Evolutionary conservation across 164 flowering plant genomes (phyloP).

Genomic region (Amborella trichopoda): DNA sequence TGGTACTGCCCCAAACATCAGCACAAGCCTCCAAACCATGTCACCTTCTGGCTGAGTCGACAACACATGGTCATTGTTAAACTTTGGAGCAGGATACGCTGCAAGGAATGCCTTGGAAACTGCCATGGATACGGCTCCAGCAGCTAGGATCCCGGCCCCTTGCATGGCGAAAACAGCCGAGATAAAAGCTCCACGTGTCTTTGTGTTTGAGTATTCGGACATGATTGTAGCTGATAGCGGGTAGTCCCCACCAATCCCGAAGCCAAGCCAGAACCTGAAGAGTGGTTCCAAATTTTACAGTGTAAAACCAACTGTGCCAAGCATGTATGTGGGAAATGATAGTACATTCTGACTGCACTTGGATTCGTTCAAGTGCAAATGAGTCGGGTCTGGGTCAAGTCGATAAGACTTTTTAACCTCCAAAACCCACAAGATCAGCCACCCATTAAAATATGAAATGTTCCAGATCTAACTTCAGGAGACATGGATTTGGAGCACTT

Average conservation of each 20-base stretch:
- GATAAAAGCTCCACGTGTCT: constrained; percentile 77
- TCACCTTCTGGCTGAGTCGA: constrained; percentile 34
- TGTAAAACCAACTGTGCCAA: too few relatives aligned
- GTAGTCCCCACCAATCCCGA: constrained; percentile 86
- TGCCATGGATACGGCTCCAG: constrained; percentile 12
- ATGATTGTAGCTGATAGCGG: constrained; percentile 86
- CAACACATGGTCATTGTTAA: constrained; percentile 1
- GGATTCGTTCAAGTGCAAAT: too few relatives aligned
- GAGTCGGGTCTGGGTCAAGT: too few relatives aligned
- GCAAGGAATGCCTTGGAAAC: constrained; percentile 9
- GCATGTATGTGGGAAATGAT: too few relatives aligned
- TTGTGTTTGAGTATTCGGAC: constrained; percentile 84
- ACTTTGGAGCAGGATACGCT: constrained; percentile 10
- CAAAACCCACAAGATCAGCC: too few relatives aligned
- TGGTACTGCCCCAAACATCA: constrained; percentile 46
- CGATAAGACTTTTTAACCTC: too few relatives aligned
- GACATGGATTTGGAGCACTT: too few relatives aligned
- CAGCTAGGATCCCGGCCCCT: constrained; percentile 13
- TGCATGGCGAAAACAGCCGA: constrained; percentile 91
- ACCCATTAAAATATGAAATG: too few relatives aligned
- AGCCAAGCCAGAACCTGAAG: constrained; percentile 90
- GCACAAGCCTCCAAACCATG: constrained; percentile 33
- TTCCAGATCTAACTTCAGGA: too few relatives aligned
- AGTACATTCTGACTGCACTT: too few relatives aligned
- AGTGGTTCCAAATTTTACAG: too few relatives aligned